Evolutionary conservation across 768 basidiomycete genomes (phyloP), one percentile per base, ranked within the genome.

Genomic region (Mycena haematopus): DNA sequence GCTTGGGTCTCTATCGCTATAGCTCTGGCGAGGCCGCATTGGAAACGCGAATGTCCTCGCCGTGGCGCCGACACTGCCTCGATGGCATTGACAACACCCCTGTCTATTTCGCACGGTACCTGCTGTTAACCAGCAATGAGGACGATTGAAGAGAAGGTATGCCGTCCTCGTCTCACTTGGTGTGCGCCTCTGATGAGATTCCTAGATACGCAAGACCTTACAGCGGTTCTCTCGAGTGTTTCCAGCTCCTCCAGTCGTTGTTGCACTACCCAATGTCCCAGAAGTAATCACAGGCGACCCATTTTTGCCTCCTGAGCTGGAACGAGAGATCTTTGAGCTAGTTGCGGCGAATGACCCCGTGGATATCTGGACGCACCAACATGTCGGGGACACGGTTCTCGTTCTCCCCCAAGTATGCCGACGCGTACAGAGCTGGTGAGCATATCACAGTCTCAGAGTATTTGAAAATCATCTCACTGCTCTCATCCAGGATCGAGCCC

Each of bases 401-500:
- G 57, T 25, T 15, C 56, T 64, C 9, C 46, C 63, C 8, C 63
- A 35, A 35, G 53, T 64, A 5, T 64, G 63, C 14, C 44, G 58
- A 21, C 51, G 58, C 3, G 58, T 22, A 35, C 57, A 59, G 29
- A 25, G n/a, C 52, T 64, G 63, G 63, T 59, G 17, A 45, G 63
- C 38, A 13, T 1, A 13, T 6, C 6, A 24, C 14, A 3, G 24
- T 6, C 11, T 33, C 45, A 15, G 11, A 19, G 21, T 17, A 22
- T 24, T 15, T 13, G 27, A 21, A 6, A 21, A 14, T 21, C 6
- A 8, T 15, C 33, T 9, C 14, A 14, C 9, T 2, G 6, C 8
- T 29, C 3, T 52, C 31, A 24, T 35, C 6, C 62, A 82, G 80
- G 79, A 70, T 79, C 35, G 73, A 75, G 49, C 80, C 80, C 45